Base-by-base conservation (phyloP, 179 eudicot genomes). In the Vitellaria paradoxa region DNA sequence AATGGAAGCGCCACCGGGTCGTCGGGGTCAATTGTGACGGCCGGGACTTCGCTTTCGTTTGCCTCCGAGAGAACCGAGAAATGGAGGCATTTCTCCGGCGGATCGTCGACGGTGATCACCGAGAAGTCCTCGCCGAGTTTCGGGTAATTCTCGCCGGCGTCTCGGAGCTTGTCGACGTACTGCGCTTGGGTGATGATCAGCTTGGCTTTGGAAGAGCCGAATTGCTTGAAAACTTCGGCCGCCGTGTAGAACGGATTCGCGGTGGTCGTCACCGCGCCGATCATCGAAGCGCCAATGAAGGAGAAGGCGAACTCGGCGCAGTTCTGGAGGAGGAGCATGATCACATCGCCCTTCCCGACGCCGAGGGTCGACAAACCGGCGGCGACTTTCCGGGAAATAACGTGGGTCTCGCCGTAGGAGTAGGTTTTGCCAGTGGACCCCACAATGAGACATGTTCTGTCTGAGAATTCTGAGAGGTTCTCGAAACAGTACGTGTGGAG, bases 221-320 rank as follows among this genome's bases (percentile, higher is more conserved):
- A 65, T 42, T 94, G 98, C 30, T 85, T 86, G 76, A 83, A 75
- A 78, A 94, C 85, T 81, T 94, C 97, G 0, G 88, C 68, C 1
- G 97, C 9, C 15, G 97, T 93, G 84, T 87, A 93, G 65, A 86
- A 89, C 0, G 97, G 98, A 50, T 94, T 94, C 4, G 96, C 97
- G 20, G 93, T 90, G 55, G 98, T 90, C n/a, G 86, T 67, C 7
- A 89, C 70, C 0, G 91, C 98, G 2, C 98, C 98, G 71, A 86
- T 75, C 87, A 85, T 87, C 37, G 97, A 91, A 0, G 97, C 93
- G 0, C 90, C 98, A 42, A 93, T 84, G 81, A 94, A 93, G 1
- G 95, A 57, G 85, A 94, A 91, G 0, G 86, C 93, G 73, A 91
- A 94, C 65, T 94, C 97, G 4, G 95, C 88, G 46, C 87, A 88